Conservation (phyloP, 371 early-diverging fungal species). For the Mortierella sp. region DNA sequence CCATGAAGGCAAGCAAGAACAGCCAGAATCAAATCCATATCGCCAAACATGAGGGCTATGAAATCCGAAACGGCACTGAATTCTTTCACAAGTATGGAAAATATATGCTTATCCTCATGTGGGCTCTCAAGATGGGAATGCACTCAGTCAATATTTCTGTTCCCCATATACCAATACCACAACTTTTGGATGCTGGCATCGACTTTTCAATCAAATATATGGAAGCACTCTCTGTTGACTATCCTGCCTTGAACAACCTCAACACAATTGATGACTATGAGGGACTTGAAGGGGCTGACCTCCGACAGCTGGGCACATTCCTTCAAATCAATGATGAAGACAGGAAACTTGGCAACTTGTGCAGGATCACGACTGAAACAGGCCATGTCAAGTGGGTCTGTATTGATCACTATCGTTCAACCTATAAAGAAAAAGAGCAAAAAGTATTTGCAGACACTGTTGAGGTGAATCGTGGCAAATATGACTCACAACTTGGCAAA, state of each 20-base stretch:
- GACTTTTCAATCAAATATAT: no score
- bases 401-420: no score
- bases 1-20: not conserved
- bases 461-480: no score
- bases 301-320: no score
- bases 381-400: no score
- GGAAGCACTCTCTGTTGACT: not conserved
- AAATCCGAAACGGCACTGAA: slow-evolving; percentile 6
- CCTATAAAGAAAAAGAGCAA: no score
- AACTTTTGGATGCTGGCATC: not conserved
- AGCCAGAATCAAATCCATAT: slow-evolving; percentile 11
- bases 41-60: slow-evolving; percentile 11
- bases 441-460: no score
- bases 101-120: slow-evolving; percentile 8
- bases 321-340: not conserved
- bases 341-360: no score
- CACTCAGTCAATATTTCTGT: not conserved
- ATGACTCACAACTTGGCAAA: no score
- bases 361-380: no score
- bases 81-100: slow-evolving; percentile 9
- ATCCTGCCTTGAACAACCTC: not conserved
- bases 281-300: no score
- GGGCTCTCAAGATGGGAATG: slow-evolving; percentile 7
- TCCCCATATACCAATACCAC: not conserved
- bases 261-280: not conserved